phyloP scores from a whole-genome alignment of 1,284 basidiomycete species.

The Leccinum holopus region DNA sequence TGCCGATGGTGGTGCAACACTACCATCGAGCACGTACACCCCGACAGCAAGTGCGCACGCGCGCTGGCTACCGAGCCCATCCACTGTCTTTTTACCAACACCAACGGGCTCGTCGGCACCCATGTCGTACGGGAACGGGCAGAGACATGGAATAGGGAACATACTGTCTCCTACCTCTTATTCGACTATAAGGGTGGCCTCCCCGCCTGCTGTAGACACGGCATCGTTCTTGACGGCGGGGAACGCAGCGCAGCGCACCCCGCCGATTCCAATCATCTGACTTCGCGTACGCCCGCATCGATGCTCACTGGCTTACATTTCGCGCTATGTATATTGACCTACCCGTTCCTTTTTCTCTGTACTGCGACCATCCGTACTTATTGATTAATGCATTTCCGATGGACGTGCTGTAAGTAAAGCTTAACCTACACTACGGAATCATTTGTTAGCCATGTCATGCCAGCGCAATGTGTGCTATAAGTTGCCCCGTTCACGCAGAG shows the following conservation, averaged over 20 bases:
- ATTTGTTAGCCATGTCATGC: no score
- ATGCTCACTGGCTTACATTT: not conserved
- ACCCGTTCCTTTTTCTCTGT: not conserved
- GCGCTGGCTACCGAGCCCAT: slow-evolving; percentile 13
- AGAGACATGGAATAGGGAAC: not conserved
- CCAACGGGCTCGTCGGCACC: not conserved
- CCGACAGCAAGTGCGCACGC: slow-evolving; percentile 1
- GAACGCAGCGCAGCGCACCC: slow-evolving; percentile 8
- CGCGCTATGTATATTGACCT: not conserved
- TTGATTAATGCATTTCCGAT: no score
- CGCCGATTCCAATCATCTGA: slow-evolving; percentile 27
- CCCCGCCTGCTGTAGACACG: slow-evolving; percentile 15
- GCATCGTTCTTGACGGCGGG: slow-evolving; percentile 14
- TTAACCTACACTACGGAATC: no score
- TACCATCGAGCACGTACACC: not conserved
- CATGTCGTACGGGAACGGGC: slow-evolving; percentile 3
- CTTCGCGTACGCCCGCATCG: not conserved
- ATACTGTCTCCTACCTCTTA: not conserved
- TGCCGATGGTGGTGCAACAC: not conserved
- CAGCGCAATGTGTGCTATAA: no score
- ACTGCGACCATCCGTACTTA: no score
- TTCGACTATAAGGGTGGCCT: slow-evolving; percentile 2
- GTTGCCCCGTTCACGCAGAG: no score
- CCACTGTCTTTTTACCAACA: slow-evolving; percentile 1
- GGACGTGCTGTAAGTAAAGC: no score